Conservation (phyloP, 2,329 filamentous ascomycete species). For the Phaeophleospora eucalypticola region DNA sequence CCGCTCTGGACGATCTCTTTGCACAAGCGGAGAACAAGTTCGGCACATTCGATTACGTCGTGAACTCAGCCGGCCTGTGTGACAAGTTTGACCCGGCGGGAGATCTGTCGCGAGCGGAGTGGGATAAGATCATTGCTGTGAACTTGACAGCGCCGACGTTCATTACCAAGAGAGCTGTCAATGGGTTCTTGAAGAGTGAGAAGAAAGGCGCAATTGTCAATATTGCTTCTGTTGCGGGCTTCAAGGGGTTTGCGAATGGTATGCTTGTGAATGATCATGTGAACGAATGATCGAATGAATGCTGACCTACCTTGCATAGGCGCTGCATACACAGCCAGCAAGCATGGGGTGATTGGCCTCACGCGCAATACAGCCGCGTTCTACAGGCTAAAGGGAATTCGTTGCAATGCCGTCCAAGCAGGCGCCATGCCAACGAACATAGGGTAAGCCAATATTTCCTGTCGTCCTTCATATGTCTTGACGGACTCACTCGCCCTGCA, state of each 20-base stretch:
- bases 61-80: constrained; percentile 58
- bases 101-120: constrained; percentile 43
- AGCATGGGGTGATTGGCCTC: constrained; percentile 53
- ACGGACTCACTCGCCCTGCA: background rate
- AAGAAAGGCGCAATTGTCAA: constrained; percentile 50
- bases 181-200: constrained; percentile 44
- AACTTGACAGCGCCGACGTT: constrained; percentile 56
- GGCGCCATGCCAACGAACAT: constrained; percentile 58
- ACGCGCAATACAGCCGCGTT: constrained; percentile 55
- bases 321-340: constrained; percentile 48
- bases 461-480: background rate
- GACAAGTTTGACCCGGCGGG: constrained; percentile 54
- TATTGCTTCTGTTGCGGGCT: constrained; percentile 47
- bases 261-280: constrained; percentile 21
- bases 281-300: constrained; percentile 14
- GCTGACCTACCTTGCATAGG: background rate
- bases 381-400: constrained; percentile 54
- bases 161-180: constrained; percentile 50
- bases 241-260: constrained; percentile 42
- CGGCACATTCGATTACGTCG: constrained; percentile 41
- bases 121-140: constrained; percentile 53
- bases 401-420: constrained; percentile 31
- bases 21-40: constrained; percentile 36
- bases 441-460: no score
- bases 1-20: constrained; percentile 38